These are phyloP conservation scores for Blepharisma undulans DNA, from an alignment of 169 alveolate species.

Conservation along the genomic window DNA sequence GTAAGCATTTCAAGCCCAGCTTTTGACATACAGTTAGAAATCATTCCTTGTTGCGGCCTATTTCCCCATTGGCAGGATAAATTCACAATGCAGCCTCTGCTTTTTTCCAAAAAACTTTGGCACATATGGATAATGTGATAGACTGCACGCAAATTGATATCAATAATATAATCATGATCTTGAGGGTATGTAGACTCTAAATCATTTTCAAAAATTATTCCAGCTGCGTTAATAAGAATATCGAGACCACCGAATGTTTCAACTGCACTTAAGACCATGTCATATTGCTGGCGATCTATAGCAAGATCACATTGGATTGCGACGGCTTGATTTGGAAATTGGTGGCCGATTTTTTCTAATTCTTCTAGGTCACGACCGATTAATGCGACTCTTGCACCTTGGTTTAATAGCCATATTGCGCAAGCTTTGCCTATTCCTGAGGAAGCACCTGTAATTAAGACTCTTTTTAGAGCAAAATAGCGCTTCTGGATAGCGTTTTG, in stretches of 20 bases:
- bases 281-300: constrained; percentile 56
- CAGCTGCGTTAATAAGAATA: constrained; percentile 66
- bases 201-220: constrained; percentile 71
- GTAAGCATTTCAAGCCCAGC: constrained; percentile 82
- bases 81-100: constrained; percentile 67
- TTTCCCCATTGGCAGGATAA: constrained; percentile 64
- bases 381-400: constrained; percentile 74
- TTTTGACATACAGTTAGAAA: constrained; percentile 68
- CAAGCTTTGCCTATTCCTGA: constrained; percentile 77
- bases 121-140: constrained; percentile 57
- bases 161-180: constrained; percentile 74
- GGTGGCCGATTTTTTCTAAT: constrained; percentile 56
- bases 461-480: constrained; percentile 66
- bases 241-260: constrained; percentile 73
- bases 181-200: constrained; percentile 69
- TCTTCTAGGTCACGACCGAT: constrained; percentile 67
- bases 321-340: constrained; percentile 68
- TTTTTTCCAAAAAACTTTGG: constrained; percentile 54
- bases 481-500: neutral
- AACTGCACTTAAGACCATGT: constrained; percentile 64
- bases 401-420: constrained; percentile 68
- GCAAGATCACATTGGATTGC: constrained; percentile 67
- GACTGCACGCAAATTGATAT: constrained; percentile 65
- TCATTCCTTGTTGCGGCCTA: constrained; percentile 63
- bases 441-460: constrained; percentile 76